phyloP scores from a whole-genome alignment of 1,284 basidiomycete species.

The Leucoagaricus sp. region DNA sequence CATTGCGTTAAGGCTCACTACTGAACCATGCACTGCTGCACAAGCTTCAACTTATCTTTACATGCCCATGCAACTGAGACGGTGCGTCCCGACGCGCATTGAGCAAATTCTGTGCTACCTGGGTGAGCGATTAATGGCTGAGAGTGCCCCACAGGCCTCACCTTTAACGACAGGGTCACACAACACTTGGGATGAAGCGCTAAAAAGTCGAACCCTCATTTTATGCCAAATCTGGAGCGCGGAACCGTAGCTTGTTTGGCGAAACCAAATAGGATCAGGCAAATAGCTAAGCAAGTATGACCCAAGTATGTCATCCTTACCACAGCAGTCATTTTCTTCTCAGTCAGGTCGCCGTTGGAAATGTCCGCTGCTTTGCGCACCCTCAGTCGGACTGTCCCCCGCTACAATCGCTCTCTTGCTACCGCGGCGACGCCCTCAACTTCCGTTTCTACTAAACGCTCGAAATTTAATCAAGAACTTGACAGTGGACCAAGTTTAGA shows the following conservation, averaged over 20 bases:
- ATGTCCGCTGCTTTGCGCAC: slow-evolving; percentile 15
- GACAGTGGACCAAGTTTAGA: slow-evolving; percentile 78
- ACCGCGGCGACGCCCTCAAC: slow-evolving; percentile 53
- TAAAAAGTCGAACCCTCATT: background rate
- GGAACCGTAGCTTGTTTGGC: slow-evolving; percentile 7
- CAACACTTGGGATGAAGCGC: slow-evolving; percentile 39
- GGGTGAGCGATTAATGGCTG: background rate
- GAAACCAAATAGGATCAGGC: background rate
- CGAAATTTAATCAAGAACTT: slow-evolving; percentile 59
- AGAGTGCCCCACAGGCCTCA: slow-evolving; percentile 26
- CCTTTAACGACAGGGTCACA: slow-evolving; percentile 81
- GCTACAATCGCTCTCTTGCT: slow-evolving; percentile 47
- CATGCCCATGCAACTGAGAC: slow-evolving; percentile 87
- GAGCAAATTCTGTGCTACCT: slow-evolving; percentile 69
- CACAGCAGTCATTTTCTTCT: background rate
- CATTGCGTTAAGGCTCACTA: slow-evolving; percentile 52
- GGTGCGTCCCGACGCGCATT: slow-evolving; percentile 80
- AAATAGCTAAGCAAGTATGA: slow-evolving; percentile 7
- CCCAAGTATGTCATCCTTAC: slow-evolving; percentile 8
- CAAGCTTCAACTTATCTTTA: slow-evolving; percentile 62
- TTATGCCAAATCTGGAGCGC: background rate
- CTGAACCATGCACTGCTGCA: slow-evolving; percentile 82
- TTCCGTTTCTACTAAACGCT: slow-evolving; percentile 42
- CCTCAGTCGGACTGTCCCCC: slow-evolving; percentile 11
- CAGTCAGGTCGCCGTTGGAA: background rate